Conservation (phyloP, 768 basidiomycete genomes). For the Leccinum olivaceopallidum region DNA sequence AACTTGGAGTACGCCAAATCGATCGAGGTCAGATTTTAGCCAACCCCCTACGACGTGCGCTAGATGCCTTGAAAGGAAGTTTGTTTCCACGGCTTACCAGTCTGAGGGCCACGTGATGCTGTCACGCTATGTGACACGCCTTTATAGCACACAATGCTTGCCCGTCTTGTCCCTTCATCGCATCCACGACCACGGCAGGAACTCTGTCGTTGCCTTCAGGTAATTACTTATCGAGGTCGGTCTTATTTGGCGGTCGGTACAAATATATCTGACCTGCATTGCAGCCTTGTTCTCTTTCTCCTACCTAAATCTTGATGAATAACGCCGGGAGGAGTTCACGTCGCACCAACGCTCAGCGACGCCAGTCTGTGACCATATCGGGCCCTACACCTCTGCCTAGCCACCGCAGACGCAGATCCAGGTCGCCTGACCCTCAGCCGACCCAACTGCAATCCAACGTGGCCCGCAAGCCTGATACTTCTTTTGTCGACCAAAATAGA, state of each 20-base stretch:
- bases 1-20: no score
- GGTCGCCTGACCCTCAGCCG: slow-evolving; percentile 34
- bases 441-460: slow-evolving; percentile 16
- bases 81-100: no score
- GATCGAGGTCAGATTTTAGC: no score
- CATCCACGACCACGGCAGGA: slow-evolving; percentile 13
- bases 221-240: slow-evolving; percentile 9
- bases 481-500: slow-evolving; percentile 26
- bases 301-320: slow-evolving; percentile 19
- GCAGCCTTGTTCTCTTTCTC: not conserved
- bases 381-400: slow-evolving; percentile 15
- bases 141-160: slow-evolving; percentile 10
- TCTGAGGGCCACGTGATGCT: slow-evolving; percentile 15
- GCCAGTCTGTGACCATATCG: slow-evolving; percentile 18
- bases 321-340: slow-evolving; percentile 25
- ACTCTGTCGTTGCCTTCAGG: not conserved
- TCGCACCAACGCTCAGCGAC: slow-evolving; percentile 28
- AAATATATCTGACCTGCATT: not conserved
- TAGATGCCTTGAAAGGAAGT: no score
- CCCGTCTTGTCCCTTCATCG: slow-evolving; percentile 2
- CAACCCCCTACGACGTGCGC: no score
- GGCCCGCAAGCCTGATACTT: slow-evolving; percentile 22
- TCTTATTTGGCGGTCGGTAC: not conserved
- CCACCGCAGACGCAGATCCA: slow-evolving; percentile 36
- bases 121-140: slow-evolving; percentile 9